Evolutionary conservation across 2,329 filamentous ascomycete species (phyloP), one percentile per base, ranked within the genome.

Genomic region (Cladosporium cucumerinum): DNA sequence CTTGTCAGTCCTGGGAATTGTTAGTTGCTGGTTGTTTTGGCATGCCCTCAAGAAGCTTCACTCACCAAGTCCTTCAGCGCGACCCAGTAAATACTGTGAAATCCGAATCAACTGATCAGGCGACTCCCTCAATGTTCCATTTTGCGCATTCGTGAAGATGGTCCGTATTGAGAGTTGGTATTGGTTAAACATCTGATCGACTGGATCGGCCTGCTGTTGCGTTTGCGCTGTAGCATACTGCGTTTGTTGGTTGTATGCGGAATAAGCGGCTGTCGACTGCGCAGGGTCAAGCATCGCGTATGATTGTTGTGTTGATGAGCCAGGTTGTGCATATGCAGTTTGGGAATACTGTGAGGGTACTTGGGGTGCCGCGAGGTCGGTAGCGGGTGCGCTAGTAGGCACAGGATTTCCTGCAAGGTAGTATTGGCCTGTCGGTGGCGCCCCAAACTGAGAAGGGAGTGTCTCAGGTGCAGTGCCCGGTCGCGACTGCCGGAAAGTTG

Each of bases 381-480:
- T 80, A 70, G 84, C 83, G 66, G 88, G 82, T 68, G 85, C 79
- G 74, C 84, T 88, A 71, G 86, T 82, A 74, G 88, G 82, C 62
- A 77, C 78, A 66, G 76, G 74, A 75, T 90, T 89, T 78, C 82
- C 84, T 71, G 85, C 80, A 71, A 81, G 75, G 55, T 92, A 93
- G 82, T 95, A 97, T 74, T 89, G 86, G 28, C 46, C 64, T 59
- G 67, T 67, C 75, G 90, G 89, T 80, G 89, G 84, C 75, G 89
- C 84, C 67, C 86, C 84, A 77, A 92, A 86, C 75, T 84, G 84
- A 74, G 80, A 87, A 75, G 87, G 81, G 77, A 93, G 84, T 80
- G 92, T 90, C 76, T 92, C 90, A 80, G 95, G 86, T 67, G 85
- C 86, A 83, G 89, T 87, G 79, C 89, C 86, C 75, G 92, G 90